Percentiles rank a stretch among this genome's conserved stretches.
phyloP scores from a whole-genome alignment of 495 filamentous ascomycete species.

The Aspergillus sparsus region DNA sequence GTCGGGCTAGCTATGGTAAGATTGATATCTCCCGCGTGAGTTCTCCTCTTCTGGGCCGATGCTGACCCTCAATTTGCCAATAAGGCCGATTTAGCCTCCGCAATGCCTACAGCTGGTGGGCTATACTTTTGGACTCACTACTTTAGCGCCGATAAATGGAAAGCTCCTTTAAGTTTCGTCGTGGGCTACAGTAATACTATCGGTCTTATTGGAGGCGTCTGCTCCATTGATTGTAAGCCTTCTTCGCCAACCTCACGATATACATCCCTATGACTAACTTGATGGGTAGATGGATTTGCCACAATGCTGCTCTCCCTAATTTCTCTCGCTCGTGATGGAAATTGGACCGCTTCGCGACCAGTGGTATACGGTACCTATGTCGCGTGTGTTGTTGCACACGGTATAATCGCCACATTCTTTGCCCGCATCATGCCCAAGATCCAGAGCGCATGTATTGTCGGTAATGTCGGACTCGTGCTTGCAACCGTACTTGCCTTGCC shows the following conservation, averaged over 20 bases:
- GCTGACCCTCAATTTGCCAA: neutral
- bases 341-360: constrained; percentile 60
- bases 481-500: constrained; percentile 66
- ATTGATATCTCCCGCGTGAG: neutral
- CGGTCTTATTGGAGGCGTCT: constrained; percentile 62
- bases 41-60: neutral
- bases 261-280: constrained; percentile 7
- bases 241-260: too few relatives aligned
- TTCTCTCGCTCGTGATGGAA: constrained; percentile 64
- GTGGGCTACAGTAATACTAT: constrained; percentile 72
- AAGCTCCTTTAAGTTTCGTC: constrained; percentile 65
- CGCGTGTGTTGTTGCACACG: constrained; percentile 58
- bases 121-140: constrained; percentile 73
- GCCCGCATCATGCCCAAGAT: constrained; percentile 66
- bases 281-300: constrained; percentile 46
- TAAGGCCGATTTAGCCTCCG: constrained; percentile 63
- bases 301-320: constrained; percentile 56
- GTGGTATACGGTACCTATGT: constrained; percentile 64
- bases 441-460: constrained; percentile 61
- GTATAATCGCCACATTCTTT: constrained; percentile 56
- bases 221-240: constrained; percentile 56
- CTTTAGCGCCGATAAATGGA: constrained; percentile 58
- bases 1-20: constrained; percentile 65
- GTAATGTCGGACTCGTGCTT: constrained; percentile 63
- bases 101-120: constrained; percentile 71